These are phyloP conservation scores for Termitomyces sp. DNA, from an alignment of 768 basidiomycete species.

Conservation along the genomic window DNA sequence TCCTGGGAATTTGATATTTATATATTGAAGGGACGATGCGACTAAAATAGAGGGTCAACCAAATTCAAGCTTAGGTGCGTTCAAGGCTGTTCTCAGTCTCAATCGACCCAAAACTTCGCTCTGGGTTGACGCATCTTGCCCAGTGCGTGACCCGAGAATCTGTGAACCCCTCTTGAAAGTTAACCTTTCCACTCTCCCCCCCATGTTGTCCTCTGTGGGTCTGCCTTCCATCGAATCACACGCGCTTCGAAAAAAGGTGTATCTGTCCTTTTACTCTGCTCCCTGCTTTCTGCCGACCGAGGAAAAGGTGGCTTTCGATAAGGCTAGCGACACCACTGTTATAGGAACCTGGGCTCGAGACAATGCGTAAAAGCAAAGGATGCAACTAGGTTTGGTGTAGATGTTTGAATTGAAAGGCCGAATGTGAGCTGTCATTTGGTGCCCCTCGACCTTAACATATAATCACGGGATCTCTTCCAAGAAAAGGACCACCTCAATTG, in stretches of 20 bases:
- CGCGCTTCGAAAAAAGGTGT: conserved; percentile 49
- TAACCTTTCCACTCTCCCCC: conserved; percentile 60
- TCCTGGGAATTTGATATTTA: neutral
- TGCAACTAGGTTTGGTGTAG: conserved; percentile 58
- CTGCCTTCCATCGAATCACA: too few species aligned
- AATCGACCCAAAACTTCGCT: conserved; percentile 5
- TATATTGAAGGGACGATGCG: conserved; percentile 14
- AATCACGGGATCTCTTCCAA: conserved; percentile 70
- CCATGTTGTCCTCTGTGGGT: conserved; percentile 56
- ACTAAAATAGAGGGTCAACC: conserved; percentile 65
- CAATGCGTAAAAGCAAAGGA: conserved; percentile 69
- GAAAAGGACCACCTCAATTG: conserved; percentile 91
- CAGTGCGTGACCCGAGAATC: conserved; percentile 61
- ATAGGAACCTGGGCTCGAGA: conserved; percentile 83
- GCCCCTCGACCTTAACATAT: conserved; percentile 12
- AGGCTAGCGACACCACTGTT: conserved; percentile 62
- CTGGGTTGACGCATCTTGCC: conserved; percentile 79
- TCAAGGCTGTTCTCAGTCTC: neutral
- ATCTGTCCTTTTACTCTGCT: conserved; percentile 65
- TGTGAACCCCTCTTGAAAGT: conserved; percentile 54
- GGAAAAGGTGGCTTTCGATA: conserved; percentile 75
- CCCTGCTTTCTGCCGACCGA: conserved; percentile 63
- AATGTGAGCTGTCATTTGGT: conserved; percentile 39
- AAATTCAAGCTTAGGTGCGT: conserved; percentile 77
- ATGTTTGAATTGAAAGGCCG: conserved; percentile 85